phyloP scores from a whole-genome alignment of 805 yeast genomes.

The Ogataea glucozyma region DNA sequence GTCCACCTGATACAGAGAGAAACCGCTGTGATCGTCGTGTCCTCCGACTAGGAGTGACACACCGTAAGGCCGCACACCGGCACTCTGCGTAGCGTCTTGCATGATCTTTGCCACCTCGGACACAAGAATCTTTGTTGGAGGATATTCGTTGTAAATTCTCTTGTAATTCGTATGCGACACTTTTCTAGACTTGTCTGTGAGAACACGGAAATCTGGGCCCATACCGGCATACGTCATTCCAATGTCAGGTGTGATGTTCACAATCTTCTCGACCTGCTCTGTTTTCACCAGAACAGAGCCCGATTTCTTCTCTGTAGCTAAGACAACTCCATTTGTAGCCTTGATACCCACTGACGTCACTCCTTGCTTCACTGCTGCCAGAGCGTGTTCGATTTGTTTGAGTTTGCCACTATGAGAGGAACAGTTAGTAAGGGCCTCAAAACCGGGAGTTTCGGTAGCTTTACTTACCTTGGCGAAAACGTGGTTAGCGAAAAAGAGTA shows the following conservation, averaged over 20 bases:
- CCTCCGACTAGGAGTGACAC: slow-evolving; percentile 95
- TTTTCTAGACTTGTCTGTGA: slow-evolving; percentile 91
- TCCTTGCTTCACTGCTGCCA: slow-evolving; percentile 97
- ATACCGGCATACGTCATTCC: slow-evolving; percentile 97
- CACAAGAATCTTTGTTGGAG: slow-evolving; percentile 91
- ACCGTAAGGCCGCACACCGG: slow-evolving; percentile 99
- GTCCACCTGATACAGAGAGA: slow-evolving; percentile 91
- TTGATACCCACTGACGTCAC: slow-evolving; percentile 92
- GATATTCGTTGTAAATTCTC: slow-evolving; percentile 92
- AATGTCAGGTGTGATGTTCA: slow-evolving; percentile 86
- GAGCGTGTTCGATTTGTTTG: slow-evolving; percentile 96
- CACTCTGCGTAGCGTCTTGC: slow-evolving; percentile 98
- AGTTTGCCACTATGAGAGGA: slow-evolving; percentile 73
- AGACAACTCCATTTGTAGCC: slow-evolving; percentile 93
- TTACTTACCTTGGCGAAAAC: slow-evolving; percentile 87
- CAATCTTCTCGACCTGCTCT: slow-evolving; percentile 76
- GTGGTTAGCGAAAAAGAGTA: slow-evolving; percentile 97
- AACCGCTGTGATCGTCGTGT: slow-evolving; percentile 68
- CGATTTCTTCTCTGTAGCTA: slow-evolving; percentile 94
- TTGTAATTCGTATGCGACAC: slow-evolving; percentile 91
- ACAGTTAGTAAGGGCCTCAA: slow-evolving; percentile 3
- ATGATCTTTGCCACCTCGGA: slow-evolving; percentile 93
- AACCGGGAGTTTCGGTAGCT: too few relatives aligned
- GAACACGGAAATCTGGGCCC: slow-evolving; percentile 98
- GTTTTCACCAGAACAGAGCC: slow-evolving; percentile 73